Conservation (phyloP, 352 stramenopile genomes). For the Phytophthora agathidicida region DNA sequence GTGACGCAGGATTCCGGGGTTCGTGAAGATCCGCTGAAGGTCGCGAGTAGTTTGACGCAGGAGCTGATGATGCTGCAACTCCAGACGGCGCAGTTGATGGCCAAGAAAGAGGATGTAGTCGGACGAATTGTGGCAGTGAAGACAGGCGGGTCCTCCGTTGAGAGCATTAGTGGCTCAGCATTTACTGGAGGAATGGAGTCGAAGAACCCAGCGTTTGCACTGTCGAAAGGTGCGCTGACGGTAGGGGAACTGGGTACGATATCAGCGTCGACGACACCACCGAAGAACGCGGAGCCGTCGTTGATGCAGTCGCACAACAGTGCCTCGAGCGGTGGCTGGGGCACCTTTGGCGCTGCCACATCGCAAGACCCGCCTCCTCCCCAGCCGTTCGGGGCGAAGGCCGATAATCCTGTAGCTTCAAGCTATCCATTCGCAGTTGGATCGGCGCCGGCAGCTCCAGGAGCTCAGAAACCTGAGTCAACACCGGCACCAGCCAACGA, state of each 20-base stretch:
- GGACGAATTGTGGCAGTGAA: conserved; percentile 29
- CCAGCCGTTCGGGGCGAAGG: conserved; percentile 14
- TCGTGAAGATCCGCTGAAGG: conserved; percentile 32
- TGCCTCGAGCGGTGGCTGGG: conserved; percentile 23
- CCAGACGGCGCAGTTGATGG: conserved; percentile 42
- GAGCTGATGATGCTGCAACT: conserved; percentile 57
- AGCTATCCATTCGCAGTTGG: conserved; percentile 27
- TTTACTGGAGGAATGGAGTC: conserved; percentile 14
- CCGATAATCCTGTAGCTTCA: background rate
- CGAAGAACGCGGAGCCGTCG: conserved; percentile 21
- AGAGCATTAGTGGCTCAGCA: background rate
- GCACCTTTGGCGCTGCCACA: conserved; percentile 18
- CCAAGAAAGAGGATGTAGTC: conserved; percentile 30
- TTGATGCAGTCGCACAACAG: conserved; percentile 25
- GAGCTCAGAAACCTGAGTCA: conserved; percentile 9
- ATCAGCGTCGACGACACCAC: conserved; percentile 23
- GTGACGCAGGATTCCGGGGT: conserved; percentile 7
- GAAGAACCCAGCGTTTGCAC: conserved; percentile 32
- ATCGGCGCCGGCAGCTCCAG: conserved; percentile 3
- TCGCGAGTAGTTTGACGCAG: conserved; percentile 44
- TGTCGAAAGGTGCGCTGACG: conserved; percentile 39
- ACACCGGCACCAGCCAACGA: conserved; percentile 12
- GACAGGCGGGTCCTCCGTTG: conserved; percentile 10
- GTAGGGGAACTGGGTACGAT: conserved; percentile 32
- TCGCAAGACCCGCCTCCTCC: conserved; percentile 20